Conservation (phyloP, 495 filamentous ascomycete genomes). For the Neurospora sp. region DNA sequence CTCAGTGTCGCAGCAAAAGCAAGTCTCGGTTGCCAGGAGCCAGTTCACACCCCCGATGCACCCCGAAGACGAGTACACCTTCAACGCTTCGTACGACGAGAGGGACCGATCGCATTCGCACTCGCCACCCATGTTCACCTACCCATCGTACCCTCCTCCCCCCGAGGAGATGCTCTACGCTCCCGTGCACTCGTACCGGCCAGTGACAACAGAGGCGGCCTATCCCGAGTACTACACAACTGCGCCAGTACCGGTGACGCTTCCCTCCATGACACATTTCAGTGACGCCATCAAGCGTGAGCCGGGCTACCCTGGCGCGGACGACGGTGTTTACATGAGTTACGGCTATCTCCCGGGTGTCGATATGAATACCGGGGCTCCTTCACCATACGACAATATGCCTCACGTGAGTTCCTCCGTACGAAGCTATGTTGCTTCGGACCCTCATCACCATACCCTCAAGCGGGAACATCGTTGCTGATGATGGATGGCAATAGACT, state of each 20-base stretch:
- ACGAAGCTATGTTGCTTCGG: not conserved
- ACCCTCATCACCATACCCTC: slow-evolving; percentile 22
- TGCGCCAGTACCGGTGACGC: slow-evolving; percentile 42
- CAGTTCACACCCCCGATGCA: slow-evolving; percentile 57
- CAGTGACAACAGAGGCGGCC: slow-evolving; percentile 52
- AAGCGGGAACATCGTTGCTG: slow-evolving; percentile 36
- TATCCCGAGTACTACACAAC: slow-evolving; percentile 56
- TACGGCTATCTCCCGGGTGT: slow-evolving; percentile 69
- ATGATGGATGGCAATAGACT: slow-evolving; percentile 51
- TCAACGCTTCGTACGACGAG: slow-evolving; percentile 33
- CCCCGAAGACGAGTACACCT: slow-evolving; percentile 41
- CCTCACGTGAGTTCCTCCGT: slow-evolving; percentile 54
- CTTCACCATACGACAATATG: slow-evolving; percentile 53
- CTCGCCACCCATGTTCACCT: slow-evolving; percentile 65
- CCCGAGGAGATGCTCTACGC: slow-evolving; percentile 57
- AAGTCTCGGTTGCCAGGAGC: slow-evolving; percentile 21
- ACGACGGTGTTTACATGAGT: slow-evolving; percentile 66
- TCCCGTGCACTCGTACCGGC: slow-evolving; percentile 52
- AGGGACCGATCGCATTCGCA: slow-evolving; percentile 56
- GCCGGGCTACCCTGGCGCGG: slow-evolving; percentile 36
- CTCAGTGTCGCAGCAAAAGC: slow-evolving; percentile 25
- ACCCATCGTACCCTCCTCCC: slow-evolving; percentile 57
- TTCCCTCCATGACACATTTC: slow-evolving; percentile 59
- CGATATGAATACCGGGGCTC: slow-evolving; percentile 43
- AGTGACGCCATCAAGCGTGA: slow-evolving; percentile 54